Percentiles rank a stretch among this genome's conserved stretches.
Evolutionary conservation across 2,329 filamentous ascomycete genomes (phyloP).

Genomic region (Monilinia fructicola): DNA sequence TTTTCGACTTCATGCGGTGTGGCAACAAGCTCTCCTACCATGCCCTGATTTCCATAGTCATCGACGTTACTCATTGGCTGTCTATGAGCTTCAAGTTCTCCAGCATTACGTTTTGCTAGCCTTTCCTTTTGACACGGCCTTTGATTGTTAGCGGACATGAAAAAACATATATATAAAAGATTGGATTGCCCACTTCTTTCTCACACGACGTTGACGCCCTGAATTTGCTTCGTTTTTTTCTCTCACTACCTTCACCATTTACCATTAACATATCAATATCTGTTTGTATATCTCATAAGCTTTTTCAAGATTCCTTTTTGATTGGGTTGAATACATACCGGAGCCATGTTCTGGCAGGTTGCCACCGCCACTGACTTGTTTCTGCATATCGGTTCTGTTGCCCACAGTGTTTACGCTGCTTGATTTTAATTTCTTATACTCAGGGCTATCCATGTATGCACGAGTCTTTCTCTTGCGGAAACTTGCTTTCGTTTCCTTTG

Average conservation of each 20-base stretch:
- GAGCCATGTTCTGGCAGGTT: neutral
- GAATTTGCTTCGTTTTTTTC: neutral
- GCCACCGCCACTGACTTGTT: neutral
- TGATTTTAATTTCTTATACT: neutral
- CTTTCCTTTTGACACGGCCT: neutral
- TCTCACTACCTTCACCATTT: neutral
- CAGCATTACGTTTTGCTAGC: neutral
- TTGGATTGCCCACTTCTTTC: neutral
- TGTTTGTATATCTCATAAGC: neutral
- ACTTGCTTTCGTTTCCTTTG: neutral
- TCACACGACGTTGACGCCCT: neutral
- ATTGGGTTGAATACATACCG: neutral
- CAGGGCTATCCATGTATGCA: neutral
- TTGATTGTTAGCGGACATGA: neutral
- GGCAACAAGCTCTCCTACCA: neutral
- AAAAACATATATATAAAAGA: neutral
- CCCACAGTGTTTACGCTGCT: neutral
- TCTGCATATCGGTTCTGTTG: neutral
- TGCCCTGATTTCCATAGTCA: neutral
- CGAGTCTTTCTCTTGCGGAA: neutral
- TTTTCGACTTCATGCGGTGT: no score
- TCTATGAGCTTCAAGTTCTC: neutral
- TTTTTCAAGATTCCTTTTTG: neutral
- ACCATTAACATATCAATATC: neutral
- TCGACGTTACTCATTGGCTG: neutral